Evolutionary conservation across 2,329 filamentous ascomycete genomes (phyloP), one percentile per base, ranked within the genome.

Genomic region (Immersiporthe knoxdaviesiana): DNA sequence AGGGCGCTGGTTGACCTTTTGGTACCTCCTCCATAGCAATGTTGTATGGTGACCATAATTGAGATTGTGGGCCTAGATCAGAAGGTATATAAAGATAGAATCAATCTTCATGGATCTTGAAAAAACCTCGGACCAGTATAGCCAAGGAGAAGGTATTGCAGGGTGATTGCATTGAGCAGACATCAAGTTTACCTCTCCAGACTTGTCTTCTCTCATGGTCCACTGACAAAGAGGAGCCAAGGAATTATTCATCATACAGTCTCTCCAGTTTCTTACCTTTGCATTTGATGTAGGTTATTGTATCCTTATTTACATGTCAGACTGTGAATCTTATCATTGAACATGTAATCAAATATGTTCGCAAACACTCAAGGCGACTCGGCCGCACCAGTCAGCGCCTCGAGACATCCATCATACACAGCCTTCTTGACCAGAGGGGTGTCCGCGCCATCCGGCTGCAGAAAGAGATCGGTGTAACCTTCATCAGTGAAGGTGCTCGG

Each of bases 401-500:
- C 41, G 32, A 64, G 47, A 37, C 44, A 52, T 12, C 62, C 62
- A 64, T 64, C 62, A 30, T 64, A 64, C 12, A n/a, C 62, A 39
- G 62, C 62, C 62, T 64, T 64, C 62, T 64, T 64, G 62, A 64
- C 47, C 16, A 64, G 62, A 52, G 62, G 62, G 8, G 62, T 64
- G 30, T 54, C 44, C 24, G 44, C 3, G 8, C 62, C 62, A 27
- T 39, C 47, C 18, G 47, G 62, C 41, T 64, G 62, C 3, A 64
- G 35, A 21, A 64, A 64, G 8, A 64, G 44, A 54, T 64, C 62
- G 1, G 62, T 47, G 27, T 56, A 64, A 5, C 81, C 80, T 68
- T 79, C 67, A 18, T 79, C 79, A 1, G 72, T 27, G 72, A 82
- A 82, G 37, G 74, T 75, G 24, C 61, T 44, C 1, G 80, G 80